Percentiles rank a stretch among this genome's conserved stretches.
Conservation (phyloP, 1,284 basidiomycete species). For the Cryptococcus jaspeensis region DNA sequence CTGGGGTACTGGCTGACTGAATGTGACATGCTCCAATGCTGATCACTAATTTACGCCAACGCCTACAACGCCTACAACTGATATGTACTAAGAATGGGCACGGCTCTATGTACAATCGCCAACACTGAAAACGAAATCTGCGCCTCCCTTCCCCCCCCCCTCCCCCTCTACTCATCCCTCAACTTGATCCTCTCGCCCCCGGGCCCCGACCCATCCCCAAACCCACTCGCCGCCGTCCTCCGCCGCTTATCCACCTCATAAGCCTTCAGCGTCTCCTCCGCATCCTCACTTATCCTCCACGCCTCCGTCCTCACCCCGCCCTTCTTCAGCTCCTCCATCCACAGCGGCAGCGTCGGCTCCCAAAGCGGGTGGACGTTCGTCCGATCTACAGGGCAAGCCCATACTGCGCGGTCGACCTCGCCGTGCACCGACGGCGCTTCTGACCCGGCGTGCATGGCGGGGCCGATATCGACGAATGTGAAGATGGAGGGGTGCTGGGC, state of each 20-base stretch:
- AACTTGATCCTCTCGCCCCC: constrained; percentile 25
- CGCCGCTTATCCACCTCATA: constrained; percentile 44
- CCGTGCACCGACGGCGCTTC: constrained; percentile 13
- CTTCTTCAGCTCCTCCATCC: constrained; percentile 31
- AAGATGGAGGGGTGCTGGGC: constrained; percentile 28
- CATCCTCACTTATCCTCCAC: constrained; percentile 36
- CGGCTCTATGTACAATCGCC: no score
- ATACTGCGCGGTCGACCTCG: constrained; percentile 34
- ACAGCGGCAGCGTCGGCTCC: constrained; percentile 47
- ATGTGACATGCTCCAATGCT: no score
- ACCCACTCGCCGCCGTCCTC: constrained; percentile 21
- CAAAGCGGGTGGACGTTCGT: constrained; percentile 48
- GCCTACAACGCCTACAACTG: no score
- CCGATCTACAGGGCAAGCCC: constrained; percentile 44
- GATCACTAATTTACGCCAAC: no score
- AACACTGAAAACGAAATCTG: no score
- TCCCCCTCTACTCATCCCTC: constrained; percentile 27
- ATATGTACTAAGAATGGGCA: no score
- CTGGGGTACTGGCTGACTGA: no score
- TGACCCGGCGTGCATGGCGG: constrained; percentile 23
- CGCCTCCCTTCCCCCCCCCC: no score
- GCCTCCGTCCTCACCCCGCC: constrained; percentile 30
- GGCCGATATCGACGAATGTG: constrained; percentile 38
- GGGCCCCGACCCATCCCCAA: constrained; percentile 1
- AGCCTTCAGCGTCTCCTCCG: constrained; percentile 42